Percentiles rank a stretch among this genome's conserved stretches.
phyloP scores from a whole-genome alignment of 2,329 filamentous ascomycete genomes.

The Fonsecaea erecta region DNA sequence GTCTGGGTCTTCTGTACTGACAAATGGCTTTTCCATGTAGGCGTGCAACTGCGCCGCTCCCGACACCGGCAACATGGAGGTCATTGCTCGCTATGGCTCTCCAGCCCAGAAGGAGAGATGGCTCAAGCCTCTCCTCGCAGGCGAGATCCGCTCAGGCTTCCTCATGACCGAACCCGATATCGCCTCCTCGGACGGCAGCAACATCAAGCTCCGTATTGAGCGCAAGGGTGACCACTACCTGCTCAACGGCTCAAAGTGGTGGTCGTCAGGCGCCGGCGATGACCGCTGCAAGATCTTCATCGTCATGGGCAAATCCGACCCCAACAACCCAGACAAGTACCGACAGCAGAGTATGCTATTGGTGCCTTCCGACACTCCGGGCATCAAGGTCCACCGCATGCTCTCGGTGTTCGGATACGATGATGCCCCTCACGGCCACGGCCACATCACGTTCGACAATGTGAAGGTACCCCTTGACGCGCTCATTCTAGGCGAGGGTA shows the following conservation, averaged over 20 bases:
- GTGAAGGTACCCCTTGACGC: constrained; percentile 81
- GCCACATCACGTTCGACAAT: constrained; percentile 85
- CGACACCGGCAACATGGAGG: constrained; percentile 95
- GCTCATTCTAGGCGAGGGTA: constrained; percentile 89
- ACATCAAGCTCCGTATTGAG: constrained; percentile 83
- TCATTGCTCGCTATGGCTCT: constrained; percentile 84
- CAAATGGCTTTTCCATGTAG: not conserved
- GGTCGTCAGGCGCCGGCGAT: constrained; percentile 94
- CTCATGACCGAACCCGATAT: constrained; percentile 92
- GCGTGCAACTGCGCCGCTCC: constrained; percentile 80
- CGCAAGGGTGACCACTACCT: constrained; percentile 87
- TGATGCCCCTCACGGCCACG: constrained; percentile 95
- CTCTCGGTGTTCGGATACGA: constrained; percentile 93
- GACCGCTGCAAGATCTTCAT: constrained; percentile 90
- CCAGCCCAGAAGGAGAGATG: constrained; percentile 75
- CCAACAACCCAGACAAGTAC: constrained; percentile 76
- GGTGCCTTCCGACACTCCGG: constrained; percentile 78
- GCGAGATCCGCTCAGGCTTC: constrained; percentile 86
- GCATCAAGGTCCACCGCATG: constrained; percentile 91
- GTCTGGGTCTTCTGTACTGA: not conserved
- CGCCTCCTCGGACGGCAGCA: constrained; percentile 88
- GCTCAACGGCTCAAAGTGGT: constrained; percentile 97
- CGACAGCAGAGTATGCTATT: constrained; percentile 91
- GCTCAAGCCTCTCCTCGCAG: constrained; percentile 79
- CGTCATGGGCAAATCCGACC: constrained; percentile 92